A percentile compares a stretch with the other conserved stretches of the same genome.
Evolutionary conservation across 139 green algal species (phyloP).

Genomic region (Chlorella sp.): DNA sequence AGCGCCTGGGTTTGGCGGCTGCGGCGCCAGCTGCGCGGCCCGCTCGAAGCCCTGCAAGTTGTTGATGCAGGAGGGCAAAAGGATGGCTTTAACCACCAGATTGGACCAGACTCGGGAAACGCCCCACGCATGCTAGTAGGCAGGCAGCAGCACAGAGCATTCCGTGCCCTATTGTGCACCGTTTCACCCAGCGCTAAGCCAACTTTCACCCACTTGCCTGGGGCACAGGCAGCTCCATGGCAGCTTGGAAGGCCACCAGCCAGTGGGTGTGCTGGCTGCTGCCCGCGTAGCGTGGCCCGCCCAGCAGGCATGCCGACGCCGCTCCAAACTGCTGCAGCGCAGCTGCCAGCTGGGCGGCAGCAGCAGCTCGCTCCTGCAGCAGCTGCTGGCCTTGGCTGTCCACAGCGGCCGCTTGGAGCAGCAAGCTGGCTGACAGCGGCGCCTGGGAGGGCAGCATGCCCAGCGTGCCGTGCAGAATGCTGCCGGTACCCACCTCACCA

Average conservation of each 20-base stretch:
- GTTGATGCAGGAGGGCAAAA: too few relatives aligned
- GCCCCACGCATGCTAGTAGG: too few relatives aligned
- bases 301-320: constrained; percentile 32
- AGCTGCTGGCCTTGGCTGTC: constrained; percentile 32
- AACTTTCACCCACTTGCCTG: not conserved
- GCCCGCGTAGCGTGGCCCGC: constrained; percentile 21
- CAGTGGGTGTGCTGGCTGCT: constrained; percentile 44
- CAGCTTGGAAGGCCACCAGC: constrained; percentile 38
- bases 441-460: constrained; percentile 13
- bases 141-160: too few relatives aligned
- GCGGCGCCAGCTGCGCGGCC: constrained; percentile 23
- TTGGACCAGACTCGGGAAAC: too few relatives aligned
- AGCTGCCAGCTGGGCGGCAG: not conserved
- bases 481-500: not conserved
- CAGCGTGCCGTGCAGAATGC: constrained; percentile 16
- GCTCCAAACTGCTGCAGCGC: constrained; percentile 49
- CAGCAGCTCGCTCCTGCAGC: constrained; percentile 26
- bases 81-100: too few relatives aligned
- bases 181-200: not conserved
- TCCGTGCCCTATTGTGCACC: too few relatives aligned
- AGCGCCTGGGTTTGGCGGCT: not conserved
- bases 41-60: constrained; percentile 33
- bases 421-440: constrained; percentile 30
- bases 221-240: constrained; percentile 21
- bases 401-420: constrained; percentile 4